These are phyloP conservation scores for Penicillium odoratum DNA, from an alignment of 495 filamentous ascomycete genomes.

Conservation along the genomic window DNA sequence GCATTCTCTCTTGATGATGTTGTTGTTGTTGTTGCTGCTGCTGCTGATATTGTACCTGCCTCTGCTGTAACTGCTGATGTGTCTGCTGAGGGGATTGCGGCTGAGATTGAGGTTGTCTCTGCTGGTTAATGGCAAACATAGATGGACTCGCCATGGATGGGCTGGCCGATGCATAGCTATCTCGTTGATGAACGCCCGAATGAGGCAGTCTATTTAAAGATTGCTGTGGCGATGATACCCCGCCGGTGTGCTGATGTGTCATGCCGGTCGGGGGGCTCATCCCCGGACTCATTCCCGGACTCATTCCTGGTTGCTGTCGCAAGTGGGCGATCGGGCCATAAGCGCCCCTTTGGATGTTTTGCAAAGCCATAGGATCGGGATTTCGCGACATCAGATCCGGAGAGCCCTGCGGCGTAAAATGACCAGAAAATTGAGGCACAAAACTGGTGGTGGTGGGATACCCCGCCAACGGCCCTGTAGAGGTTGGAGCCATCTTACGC, in stretches of 20 bases:
- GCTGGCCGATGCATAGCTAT: constrained; percentile 28
- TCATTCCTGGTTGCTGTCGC: constrained; percentile 32
- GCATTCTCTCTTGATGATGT: constrained; percentile 21
- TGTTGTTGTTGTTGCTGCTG: constrained; percentile 29
- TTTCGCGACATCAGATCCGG: constrained; percentile 37
- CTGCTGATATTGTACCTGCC: constrained; percentile 30
- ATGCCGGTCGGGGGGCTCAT: constrained; percentile 27
- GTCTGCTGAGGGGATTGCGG: constrained; percentile 36
- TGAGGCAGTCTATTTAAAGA: constrained; percentile 37
- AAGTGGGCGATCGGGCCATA: constrained; percentile 40
- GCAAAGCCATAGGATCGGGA: constrained; percentile 34
- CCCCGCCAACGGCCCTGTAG: constrained; percentile 35
- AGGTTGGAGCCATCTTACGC: constrained; percentile 40
- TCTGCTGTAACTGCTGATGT: constrained; percentile 30
- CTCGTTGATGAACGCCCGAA: constrained; percentile 30
- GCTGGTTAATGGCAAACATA: constrained; percentile 32
- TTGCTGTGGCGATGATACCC: constrained; percentile 40
- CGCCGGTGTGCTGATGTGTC: constrained; percentile 33
- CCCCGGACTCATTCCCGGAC: constrained; percentile 2
- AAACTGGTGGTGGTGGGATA: constrained; percentile 34
- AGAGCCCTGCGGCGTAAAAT: constrained; percentile 36
- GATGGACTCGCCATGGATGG: constrained; percentile 31
- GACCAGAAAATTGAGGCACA: constrained; percentile 30
- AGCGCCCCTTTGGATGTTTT: constrained; percentile 35
- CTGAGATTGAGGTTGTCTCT: constrained; percentile 30